A percentile compares a stretch with the other conserved stretches of the same genome.
Evolutionary conservation across 805 yeast species (phyloP).

Genomic region (Yarrowia divulgata): DNA sequence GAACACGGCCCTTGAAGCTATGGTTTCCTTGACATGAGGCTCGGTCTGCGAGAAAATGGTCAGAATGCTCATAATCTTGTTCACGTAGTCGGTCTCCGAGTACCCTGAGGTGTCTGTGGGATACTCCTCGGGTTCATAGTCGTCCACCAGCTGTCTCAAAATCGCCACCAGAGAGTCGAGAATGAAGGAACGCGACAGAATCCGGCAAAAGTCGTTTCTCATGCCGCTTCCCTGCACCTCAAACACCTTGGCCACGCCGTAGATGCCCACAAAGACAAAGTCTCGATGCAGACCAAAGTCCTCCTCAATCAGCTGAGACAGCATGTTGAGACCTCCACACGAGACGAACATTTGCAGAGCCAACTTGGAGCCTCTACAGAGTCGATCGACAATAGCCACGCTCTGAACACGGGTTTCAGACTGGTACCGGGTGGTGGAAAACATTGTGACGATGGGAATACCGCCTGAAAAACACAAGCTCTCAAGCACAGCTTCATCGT

Average conservation of each 20-base stretch:
- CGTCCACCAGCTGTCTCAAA: slow-evolving; percentile 48
- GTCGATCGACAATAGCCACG: slow-evolving; percentile 43
- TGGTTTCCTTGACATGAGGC: slow-evolving; percentile 52
- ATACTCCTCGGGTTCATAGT: slow-evolving; percentile 26
- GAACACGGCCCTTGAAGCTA: slow-evolving; percentile 49
- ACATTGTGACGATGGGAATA: slow-evolving; percentile 43
- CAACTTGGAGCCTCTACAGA: slow-evolving; percentile 47
- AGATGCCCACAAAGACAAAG: slow-evolving; percentile 55
- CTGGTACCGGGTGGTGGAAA: slow-evolving; percentile 41
- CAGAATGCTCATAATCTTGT: slow-evolving; percentile 53
- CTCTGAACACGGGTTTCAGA: slow-evolving; percentile 42
- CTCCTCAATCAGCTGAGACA: slow-evolving; percentile 57
- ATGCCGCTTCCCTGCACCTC: slow-evolving; percentile 49
- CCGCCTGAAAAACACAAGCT: slow-evolving; percentile 45
- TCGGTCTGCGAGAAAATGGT: slow-evolving; percentile 58
- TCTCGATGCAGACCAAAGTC: slow-evolving; percentile 55
- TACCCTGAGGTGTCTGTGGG: slow-evolving; percentile 42
- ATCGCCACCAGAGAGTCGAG: slow-evolving; percentile 53
- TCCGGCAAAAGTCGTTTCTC: slow-evolving; percentile 58
- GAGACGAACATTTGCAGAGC: slow-evolving; percentile 57
- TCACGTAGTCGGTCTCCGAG: slow-evolving; percentile 44
- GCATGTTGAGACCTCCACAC: slow-evolving; percentile 57
- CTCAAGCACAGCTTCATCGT: slow-evolving; percentile 42
- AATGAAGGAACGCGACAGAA: slow-evolving; percentile 54
- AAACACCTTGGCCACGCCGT: slow-evolving; percentile 54